Percentiles rank a stretch among this genome's conserved stretches.
These are phyloP conservation scores for Pseudomicrostroma phylloplanum DNA, from an alignment of 1,284 basidiomycete species.

Conservation along the genomic window DNA sequence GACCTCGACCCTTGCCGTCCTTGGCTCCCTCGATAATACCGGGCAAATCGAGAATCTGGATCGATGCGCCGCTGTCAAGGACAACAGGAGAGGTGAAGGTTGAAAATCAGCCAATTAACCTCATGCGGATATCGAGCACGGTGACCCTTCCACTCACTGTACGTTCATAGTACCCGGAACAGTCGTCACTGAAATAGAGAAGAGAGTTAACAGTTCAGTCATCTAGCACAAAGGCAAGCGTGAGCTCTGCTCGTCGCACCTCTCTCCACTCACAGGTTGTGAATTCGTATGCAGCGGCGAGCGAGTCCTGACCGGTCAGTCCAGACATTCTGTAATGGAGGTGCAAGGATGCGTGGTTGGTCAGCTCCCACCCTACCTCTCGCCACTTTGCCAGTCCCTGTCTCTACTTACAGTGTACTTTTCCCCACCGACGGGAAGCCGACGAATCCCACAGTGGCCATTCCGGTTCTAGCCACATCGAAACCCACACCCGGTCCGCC, in stretches of 20 bases:
- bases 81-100: background rate
- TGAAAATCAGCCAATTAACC: background rate
- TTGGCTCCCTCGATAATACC: constrained; percentile 99
- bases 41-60: constrained; percentile 63
- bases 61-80: constrained; percentile 73
- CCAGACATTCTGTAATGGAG: constrained; percentile 73
- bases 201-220: background rate
- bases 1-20: constrained; percentile 94
- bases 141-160: constrained; percentile 11
- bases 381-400: too few relatives aligned
- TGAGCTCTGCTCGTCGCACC: background rate
- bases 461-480: constrained; percentile 94
- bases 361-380: background rate
- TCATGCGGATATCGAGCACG: background rate
- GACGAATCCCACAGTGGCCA: constrained; percentile 73
- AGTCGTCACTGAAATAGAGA: constrained; percentile 53
- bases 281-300: constrained; percentile 97
- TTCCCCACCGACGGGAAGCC: constrained; percentile 57
- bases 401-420: constrained; percentile 60
- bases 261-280: constrained; percentile 57
- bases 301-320: constrained; percentile 92
- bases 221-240: background rate
- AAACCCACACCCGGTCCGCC: constrained; percentile 68
- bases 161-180: constrained; percentile 94
- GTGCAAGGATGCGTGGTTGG: background rate